These are phyloP conservation scores for Naegleria lovaniensis DNA, from an alignment of 208 protist genomes.

Conservation along the genomic window DNA sequence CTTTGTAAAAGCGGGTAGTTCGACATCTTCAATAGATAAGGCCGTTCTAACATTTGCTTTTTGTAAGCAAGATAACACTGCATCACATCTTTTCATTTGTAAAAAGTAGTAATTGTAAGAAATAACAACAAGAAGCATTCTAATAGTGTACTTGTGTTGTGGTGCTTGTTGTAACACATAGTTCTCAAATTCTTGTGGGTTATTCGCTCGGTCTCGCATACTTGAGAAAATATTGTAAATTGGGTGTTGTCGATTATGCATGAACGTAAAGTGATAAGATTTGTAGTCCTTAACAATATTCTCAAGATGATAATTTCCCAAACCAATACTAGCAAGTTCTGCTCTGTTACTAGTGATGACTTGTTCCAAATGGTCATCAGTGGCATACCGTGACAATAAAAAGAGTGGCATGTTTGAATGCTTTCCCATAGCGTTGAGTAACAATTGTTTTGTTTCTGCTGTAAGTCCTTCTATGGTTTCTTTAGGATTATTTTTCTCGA, in stretches of 20 bases:
- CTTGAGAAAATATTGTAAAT: neutral
- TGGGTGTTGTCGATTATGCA: neutral
- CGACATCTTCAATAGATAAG: neutral
- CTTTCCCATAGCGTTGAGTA: neutral
- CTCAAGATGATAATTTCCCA: neutral
- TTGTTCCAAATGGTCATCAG: neutral
- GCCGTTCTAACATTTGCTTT: neutral
- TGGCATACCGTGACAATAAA: neutral
- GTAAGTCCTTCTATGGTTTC: neutral
- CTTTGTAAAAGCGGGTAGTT: neutral
- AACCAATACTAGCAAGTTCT: neutral
- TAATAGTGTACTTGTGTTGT: neutral
- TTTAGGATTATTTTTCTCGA: neutral
- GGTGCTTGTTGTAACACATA: neutral
- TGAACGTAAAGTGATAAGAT: neutral
- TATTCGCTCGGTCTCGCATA: neutral
- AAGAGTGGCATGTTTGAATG: neutral
- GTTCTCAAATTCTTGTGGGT: neutral
- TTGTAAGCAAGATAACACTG: neutral
- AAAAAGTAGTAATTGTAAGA: conserved; percentile 1
- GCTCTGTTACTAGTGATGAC: neutral
- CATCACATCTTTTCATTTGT: neutral
- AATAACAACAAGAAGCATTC: neutral
- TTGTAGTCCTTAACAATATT: neutral
- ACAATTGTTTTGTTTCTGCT: neutral